These are phyloP conservation scores for Rhizopogon parksii DNA, from an alignment of 1,284 basidiomycete species.

Conservation along the genomic window DNA sequence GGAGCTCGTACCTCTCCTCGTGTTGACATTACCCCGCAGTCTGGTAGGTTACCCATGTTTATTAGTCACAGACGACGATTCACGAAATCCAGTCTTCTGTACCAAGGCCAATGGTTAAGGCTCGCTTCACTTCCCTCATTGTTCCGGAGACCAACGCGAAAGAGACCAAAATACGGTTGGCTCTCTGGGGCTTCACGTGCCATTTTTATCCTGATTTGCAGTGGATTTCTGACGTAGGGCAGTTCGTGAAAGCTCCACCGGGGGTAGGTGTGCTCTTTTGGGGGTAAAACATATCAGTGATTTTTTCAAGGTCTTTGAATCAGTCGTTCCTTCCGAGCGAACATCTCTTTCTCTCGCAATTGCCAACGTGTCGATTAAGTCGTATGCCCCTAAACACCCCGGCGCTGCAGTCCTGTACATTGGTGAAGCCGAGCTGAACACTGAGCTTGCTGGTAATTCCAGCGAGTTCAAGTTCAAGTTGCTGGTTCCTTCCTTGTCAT, in stretches of 20 bases:
- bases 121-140: conserved; percentile 62
- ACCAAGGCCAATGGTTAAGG: conserved; percentile 51
- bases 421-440: conserved; percentile 60
- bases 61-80: conserved; percentile 4
- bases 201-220: conserved; percentile 56
- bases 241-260: conserved; percentile 79
- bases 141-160: conserved; percentile 67
- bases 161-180: conserved; percentile 69
- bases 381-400: conserved; percentile 51
- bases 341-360: conserved; percentile 65
- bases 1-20: conserved; percentile 37
- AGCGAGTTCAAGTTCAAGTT: conserved; percentile 49
- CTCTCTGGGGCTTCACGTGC: conserved; percentile 61
- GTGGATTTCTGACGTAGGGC: conserved; percentile 59
- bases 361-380: conserved; percentile 63
- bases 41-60: conserved; percentile 35
- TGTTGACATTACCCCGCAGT: conserved; percentile 43
- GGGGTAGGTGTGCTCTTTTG: conserved; percentile 50
- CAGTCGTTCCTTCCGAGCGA: conserved; percentile 86
- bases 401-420: conserved; percentile 65
- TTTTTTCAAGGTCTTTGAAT: conserved; percentile 71
- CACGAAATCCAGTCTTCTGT: conserved; percentile 32
- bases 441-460: conserved; percentile 65
- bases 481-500: conserved; percentile 38
- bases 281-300: conserved; percentile 1